Evolutionary conservation across 169 alveolate genomes (phyloP).

Genomic region (Perkinsus marinus): DNA sequence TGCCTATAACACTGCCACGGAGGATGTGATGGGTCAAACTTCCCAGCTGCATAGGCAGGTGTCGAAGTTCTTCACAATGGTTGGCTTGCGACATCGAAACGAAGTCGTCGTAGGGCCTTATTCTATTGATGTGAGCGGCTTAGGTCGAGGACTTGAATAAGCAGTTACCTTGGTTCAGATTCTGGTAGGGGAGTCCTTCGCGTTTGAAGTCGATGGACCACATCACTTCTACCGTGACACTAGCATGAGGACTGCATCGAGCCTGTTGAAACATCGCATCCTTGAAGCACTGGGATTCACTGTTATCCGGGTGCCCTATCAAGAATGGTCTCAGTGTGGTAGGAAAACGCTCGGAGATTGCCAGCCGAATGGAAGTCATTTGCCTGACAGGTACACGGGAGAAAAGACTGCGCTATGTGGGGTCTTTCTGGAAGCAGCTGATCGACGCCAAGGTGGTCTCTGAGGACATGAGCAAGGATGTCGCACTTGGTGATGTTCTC

Average conservation of each 20-base stretch:
- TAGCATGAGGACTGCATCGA: neutral
- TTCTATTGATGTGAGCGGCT: neutral
- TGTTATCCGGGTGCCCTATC: neutral
- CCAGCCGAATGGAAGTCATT: no score
- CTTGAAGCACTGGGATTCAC: neutral
- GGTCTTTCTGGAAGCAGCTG: neutral
- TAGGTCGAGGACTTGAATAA: neutral
- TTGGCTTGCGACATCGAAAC: neutral
- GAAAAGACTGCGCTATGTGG: neutral
- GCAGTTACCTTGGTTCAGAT: neutral
- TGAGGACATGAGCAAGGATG: neutral
- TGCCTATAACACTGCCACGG: neutral
- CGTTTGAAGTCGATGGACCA: neutral
- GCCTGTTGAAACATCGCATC: neutral
- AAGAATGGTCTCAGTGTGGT: neutral
- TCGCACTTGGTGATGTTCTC: neutral
- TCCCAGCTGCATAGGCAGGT: neutral
- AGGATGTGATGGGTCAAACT: neutral
- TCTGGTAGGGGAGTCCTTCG: neutral
- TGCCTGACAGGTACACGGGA: neutral
- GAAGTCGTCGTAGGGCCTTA: neutral
- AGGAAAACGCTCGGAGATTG: neutral
- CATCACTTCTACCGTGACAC: neutral
- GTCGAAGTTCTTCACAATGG: neutral
- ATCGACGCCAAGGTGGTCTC: neutral